phyloP scores from a whole-genome alignment of 352 stramenopile genomes.

The Nothophytophthora sp. region DNA sequence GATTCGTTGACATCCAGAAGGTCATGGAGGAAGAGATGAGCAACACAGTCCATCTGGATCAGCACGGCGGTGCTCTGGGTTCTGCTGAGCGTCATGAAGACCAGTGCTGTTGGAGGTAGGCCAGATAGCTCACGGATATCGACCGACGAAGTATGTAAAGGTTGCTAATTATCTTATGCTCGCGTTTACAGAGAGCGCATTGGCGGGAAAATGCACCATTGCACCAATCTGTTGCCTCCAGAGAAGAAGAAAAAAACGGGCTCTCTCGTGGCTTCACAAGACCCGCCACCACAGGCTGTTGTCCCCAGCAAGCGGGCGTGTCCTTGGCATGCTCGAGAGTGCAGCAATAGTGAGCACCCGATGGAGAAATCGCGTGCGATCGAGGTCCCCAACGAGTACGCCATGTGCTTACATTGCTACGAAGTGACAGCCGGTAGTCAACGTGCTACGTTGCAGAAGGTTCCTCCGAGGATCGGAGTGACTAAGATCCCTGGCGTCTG shows the following conservation, averaged over 20 bases:
- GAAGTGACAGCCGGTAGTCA: constrained; percentile 40
- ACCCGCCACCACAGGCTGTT: background rate
- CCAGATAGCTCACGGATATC: too few relatives aligned
- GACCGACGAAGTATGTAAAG: too few relatives aligned
- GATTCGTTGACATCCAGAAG: constrained; percentile 35
- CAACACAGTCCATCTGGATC: constrained; percentile 16
- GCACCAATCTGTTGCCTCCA: constrained; percentile 39
- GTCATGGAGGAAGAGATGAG: constrained; percentile 43
- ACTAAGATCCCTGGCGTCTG: constrained; percentile 48
- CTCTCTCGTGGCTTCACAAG: background rate
- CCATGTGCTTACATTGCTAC: constrained; percentile 62
- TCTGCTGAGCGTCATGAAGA: constrained; percentile 2
- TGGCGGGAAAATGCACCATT: constrained; percentile 49
- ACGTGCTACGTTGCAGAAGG: constrained; percentile 49
- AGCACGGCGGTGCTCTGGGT: constrained; percentile 16
- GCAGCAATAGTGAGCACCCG: constrained; percentile 38
- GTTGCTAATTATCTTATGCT: too few relatives aligned
- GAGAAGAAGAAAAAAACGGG: constrained; percentile 14
- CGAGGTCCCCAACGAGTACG: constrained; percentile 60
- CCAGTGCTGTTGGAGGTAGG: constrained; percentile 43
- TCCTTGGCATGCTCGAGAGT: constrained; percentile 58
- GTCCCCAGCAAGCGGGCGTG: constrained; percentile 28
- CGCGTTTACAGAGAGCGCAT: constrained; percentile 39
- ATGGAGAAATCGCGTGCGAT: constrained; percentile 51
- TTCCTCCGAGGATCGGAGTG: constrained; percentile 32